Percentiles rank a stretch among this genome's conserved stretches.
Conservation (phyloP, 257 asterid species). For the Solanum peruvianum region DNA sequence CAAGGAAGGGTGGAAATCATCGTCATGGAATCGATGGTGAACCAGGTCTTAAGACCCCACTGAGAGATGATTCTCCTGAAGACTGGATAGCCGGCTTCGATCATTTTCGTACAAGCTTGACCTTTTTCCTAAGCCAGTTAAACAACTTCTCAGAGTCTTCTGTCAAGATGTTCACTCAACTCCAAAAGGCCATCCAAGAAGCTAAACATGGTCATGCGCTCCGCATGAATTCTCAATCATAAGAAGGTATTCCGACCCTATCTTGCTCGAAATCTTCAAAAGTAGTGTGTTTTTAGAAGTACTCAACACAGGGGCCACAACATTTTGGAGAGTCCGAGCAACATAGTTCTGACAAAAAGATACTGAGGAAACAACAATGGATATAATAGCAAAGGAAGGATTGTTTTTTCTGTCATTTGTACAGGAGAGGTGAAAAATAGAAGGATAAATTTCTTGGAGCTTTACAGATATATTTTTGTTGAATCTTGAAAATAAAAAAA, state of each 20-base stretch:
- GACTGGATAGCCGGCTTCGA: slow-evolving; percentile 43
- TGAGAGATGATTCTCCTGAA: slow-evolving; percentile 29
- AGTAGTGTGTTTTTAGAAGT: not conserved
- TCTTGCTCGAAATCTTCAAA: not conserved
- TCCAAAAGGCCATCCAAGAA: slow-evolving; percentile 41
- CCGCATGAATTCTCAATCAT: slow-evolving; percentile 10
- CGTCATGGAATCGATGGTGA: slow-evolving; percentile 9
- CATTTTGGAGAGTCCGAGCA: not conserved
- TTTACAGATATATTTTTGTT: not conserved
- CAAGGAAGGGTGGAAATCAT: slow-evolving; percentile 27
- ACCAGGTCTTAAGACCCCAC: slow-evolving; percentile 3
- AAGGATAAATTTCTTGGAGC: not conserved
- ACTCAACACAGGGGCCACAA: not conserved
- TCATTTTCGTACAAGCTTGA: slow-evolving; percentile 47
- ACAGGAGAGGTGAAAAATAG: not conserved
- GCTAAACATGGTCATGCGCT: slow-evolving; percentile 49
- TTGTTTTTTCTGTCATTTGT: not conserved
- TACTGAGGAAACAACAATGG: not conserved
- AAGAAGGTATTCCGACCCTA: not conserved
- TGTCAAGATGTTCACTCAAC: slow-evolving; percentile 44
- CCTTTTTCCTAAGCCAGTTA: slow-evolving; percentile 59
- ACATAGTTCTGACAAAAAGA: not conserved
- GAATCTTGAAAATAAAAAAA: slow-evolving; percentile 3
- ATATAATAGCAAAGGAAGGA: not conserved
- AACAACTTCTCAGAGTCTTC: slow-evolving; percentile 55